Evolutionary conservation across 768 basidiomycete species (phyloP).

Genomic region (Lyophyllum atratum): DNA sequence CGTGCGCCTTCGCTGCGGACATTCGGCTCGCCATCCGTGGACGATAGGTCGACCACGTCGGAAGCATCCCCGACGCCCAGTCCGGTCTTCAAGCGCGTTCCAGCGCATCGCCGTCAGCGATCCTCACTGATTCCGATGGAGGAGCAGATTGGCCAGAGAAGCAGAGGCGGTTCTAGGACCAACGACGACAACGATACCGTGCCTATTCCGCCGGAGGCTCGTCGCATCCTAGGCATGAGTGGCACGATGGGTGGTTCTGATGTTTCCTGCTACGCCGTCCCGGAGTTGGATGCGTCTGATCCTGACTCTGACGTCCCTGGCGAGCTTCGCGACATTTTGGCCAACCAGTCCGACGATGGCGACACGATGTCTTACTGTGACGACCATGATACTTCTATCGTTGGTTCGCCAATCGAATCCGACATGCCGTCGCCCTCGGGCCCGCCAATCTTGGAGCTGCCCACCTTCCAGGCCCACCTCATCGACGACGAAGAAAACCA

Average conservation of each 20-base stretch:
- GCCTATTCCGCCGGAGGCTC: conserved; percentile 50
- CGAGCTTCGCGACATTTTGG: conserved; percentile 68
- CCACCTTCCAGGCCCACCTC: conserved; percentile 45
- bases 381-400: conserved; percentile 30
- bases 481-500: conserved; percentile 46
- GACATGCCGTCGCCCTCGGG: conserved; percentile 34
- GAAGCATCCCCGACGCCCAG: conserved; percentile 18
- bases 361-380: conserved; percentile 39
- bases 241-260: conserved; percentile 71
- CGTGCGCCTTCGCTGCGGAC: conserved; percentile 41
- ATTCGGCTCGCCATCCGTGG: conserved; percentile 28
- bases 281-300: conserved; percentile 54
- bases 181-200: conserved; percentile 20
- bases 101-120: conserved; percentile 22
- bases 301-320: conserved; percentile 83
- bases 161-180: conserved; percentile 15
- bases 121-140: conserved; percentile 25
- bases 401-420: conserved; percentile 43
- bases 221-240: conserved; percentile 59
- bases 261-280: conserved; percentile 43
- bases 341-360: conserved; percentile 34
- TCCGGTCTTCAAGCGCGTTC: conserved; percentile 39
- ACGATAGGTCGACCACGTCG: conserved; percentile 4
- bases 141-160: conserved; percentile 16
- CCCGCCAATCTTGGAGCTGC: conserved; percentile 26